These are phyloP conservation scores for Nemania sp. DNA, from an alignment of 2,329 filamentous ascomycete genomes.

Conservation along the genomic window DNA sequence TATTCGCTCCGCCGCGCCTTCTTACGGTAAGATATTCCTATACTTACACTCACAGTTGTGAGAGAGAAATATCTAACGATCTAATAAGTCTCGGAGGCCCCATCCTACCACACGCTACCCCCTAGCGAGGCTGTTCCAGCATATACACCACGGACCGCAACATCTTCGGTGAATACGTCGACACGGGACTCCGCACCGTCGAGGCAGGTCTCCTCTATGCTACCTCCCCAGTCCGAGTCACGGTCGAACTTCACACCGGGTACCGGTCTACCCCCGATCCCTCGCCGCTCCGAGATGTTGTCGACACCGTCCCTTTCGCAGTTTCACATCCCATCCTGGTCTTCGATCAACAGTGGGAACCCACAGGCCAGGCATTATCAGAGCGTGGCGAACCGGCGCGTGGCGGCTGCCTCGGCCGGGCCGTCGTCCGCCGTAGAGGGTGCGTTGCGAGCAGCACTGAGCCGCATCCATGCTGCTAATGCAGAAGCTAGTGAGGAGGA, in stretches of 20 bases:
- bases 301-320: constrained; percentile 56
- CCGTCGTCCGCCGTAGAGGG: constrained; percentile 42
- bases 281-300: constrained; percentile 55
- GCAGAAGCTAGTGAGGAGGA: constrained; percentile 38
- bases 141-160: constrained; percentile 58
- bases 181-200: constrained; percentile 43
- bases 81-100: constrained; percentile 69
- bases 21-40: constrained; percentile 65
- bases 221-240: constrained; percentile 48
- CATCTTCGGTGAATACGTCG: constrained; percentile 34
- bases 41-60: not conserved
- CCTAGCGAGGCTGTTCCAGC: constrained; percentile 63
- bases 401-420: constrained; percentile 55
- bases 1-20: constrained; percentile 75
- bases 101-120: constrained; percentile 69
- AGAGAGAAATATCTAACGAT: constrained; percentile 37
- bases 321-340: constrained; percentile 72
- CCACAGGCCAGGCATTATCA: constrained; percentile 71
- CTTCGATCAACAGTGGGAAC: constrained; percentile 59
- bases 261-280: constrained; percentile 65
- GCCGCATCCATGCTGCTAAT: constrained; percentile 42
- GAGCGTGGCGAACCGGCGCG: constrained; percentile 72
- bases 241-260: constrained; percentile 48
- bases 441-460: constrained; percentile 46
- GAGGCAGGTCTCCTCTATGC: constrained; percentile 45